Base-by-base conservation (phyloP, 768 basidiomycete genomes). In the Panaeolus papilionaceus region DNA sequence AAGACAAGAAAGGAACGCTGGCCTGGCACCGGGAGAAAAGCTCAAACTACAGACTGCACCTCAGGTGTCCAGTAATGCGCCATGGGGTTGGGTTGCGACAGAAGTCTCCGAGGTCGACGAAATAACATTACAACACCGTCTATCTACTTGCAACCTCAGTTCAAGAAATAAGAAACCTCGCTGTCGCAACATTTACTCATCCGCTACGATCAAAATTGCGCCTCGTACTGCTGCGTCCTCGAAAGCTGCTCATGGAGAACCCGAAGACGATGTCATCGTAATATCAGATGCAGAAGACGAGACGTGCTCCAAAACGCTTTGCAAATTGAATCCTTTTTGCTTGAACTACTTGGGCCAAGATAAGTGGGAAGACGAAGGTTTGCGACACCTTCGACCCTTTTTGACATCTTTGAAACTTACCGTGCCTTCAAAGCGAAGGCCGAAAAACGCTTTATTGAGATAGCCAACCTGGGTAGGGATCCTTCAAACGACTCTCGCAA, bases 331-430 rank as follows among this genome's bases (percentile, higher is more conserved):
- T 74, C 92, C 94, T 9, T 88, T 90, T 63, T 98, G 97, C 77
- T 80, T 96, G 64, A 97, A 96, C 75, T 90, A 94, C 79, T 79
- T 98, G 38, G 94, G 94, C 5, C 94, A 94, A 72, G 89, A 91
- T 33, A 82, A 84, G 69, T 97, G 95, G 92, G 91, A 93, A 75
- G 81, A 86, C 67, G 84, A 88, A 83, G 89, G 93, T 90, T 62
- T 66, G 71, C 73, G 51, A 64, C 20, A n/a, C 39, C 64, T 45
- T 4, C 4, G 7, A 26, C 14, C 11, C 16, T 37, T 37, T 58
- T 58, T 58, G 33, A 16, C 8, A 8, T 5, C 20, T 14, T 64
- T 20, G 0, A 38, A 54, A 12, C 67, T 71, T 71, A 42, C 67
- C 58, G 38, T 70, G 65, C 65, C 42, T 72, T 16, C 23, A 33